A percentile compares a stretch with the other conserved stretches of the same genome.
phyloP scores from a whole-genome alignment of 2,329 filamentous ascomycete genomes.

The Thermoascus crustaceus region DNA sequence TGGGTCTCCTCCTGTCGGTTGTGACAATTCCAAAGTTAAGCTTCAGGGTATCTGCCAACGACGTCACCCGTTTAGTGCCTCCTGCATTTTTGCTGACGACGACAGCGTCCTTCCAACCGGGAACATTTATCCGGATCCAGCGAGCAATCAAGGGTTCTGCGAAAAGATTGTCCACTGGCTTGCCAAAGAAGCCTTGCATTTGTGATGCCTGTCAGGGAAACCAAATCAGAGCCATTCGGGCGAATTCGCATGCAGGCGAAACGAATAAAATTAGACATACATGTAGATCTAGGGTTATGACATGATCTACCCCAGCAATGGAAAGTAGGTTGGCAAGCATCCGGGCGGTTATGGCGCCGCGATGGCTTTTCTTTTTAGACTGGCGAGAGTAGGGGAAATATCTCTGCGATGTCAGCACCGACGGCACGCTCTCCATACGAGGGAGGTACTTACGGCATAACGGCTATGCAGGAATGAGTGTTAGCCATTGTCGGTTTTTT shows the following conservation, averaged over 20 bases:
- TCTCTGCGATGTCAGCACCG: conserved; percentile 34
- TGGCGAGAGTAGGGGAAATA: conserved; percentile 99
- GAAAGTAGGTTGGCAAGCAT: conserved; percentile 94
- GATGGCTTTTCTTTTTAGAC: conserved; percentile 97
- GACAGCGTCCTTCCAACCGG: conserved; percentile 78
- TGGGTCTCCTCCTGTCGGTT: conserved; percentile 48
- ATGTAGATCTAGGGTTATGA: conserved; percentile 95
- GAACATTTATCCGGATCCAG: conserved; percentile 87
- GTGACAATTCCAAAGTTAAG: conserved; percentile 92
- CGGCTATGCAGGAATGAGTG: conserved; percentile 23
- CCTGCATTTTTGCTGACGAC: conserved; percentile 98
- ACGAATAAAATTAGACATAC: conserved; percentile 34
- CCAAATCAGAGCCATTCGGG: conserved; percentile 9
- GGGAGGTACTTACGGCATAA: conserved; percentile 39
- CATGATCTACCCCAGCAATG: conserved; percentile 91
- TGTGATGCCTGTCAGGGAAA: conserved; percentile 59
- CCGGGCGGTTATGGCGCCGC: conserved; percentile 89
- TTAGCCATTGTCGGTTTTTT: too few relatives aligned
- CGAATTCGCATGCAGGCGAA: conserved; percentile 11
- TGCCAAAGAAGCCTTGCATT: conserved; percentile 99
- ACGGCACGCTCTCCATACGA: conserved; percentile 19
- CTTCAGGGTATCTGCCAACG: conserved; percentile 88
- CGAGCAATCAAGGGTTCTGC: conserved; percentile 90
- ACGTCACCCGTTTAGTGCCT: conserved; percentile 94
- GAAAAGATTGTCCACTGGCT: conserved; percentile 93